phyloP scores from a whole-genome alignment of 176 grass and related monocot species.

The Bromus sterilis region DNA sequence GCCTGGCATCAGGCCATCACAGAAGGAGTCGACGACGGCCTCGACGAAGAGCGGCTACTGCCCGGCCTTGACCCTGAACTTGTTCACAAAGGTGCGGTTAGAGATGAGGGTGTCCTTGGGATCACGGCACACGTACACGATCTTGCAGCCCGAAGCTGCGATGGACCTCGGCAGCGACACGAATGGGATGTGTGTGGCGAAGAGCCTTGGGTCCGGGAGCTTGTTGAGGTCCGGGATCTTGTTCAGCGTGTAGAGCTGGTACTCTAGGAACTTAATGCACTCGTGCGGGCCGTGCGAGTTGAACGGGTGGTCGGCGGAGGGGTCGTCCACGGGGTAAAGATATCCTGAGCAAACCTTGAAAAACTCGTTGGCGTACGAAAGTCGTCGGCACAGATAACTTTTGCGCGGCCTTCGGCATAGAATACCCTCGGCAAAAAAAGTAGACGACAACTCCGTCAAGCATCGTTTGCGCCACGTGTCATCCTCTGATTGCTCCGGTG shows the following conservation, averaged over 20 bases:
- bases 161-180: neutral
- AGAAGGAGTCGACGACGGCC: neutral
- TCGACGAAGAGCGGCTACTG: neutral
- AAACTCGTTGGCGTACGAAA: too few relatives aligned
- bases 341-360: too few relatives aligned
- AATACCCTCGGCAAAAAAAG: too few relatives aligned
- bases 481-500: too few relatives aligned
- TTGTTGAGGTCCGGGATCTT: neutral
- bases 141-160: neutral
- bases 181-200: too few relatives aligned
- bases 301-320: slow-evolving; percentile 14
- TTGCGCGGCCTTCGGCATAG: too few relatives aligned
- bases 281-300: neutral
- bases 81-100: neutral
- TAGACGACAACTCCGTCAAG: too few relatives aligned
- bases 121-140: slow-evolving; percentile 4
- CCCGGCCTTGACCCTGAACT: neutral
- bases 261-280: neutral
- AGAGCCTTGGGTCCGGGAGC: neutral
- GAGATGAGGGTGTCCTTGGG: slow-evolving; percentile 10
- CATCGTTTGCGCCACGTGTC: too few relatives aligned
- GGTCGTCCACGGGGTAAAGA: neutral
- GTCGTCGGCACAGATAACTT: too few relatives aligned
- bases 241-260: neutral
- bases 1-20: neutral